Base-by-base conservation (phyloP, 805 yeast genomes). In the Maudiozyma bulderi region DNA sequence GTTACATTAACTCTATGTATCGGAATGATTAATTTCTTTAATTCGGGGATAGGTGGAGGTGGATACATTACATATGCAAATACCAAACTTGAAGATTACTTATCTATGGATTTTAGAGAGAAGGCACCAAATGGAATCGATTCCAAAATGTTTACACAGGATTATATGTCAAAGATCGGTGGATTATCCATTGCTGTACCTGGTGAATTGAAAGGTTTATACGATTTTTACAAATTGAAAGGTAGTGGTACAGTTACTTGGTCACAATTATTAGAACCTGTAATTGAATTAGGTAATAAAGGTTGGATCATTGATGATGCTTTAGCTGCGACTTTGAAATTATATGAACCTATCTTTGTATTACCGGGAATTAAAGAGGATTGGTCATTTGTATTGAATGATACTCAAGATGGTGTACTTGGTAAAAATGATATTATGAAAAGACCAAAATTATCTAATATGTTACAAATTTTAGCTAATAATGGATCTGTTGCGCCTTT, bases 11-110 rank as follows among this genome's bases (percentile, higher is more conserved):
- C 95, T 0, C 71, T 91, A 31, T 91, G 99, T 61, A 80, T 91
- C 33, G 98, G 98, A 2, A 74, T 86, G 47, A 68, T 87, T 26
- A 86, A 86, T 60, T 81, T 88, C 53, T 87, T 84, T 69, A 82
- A 83, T 50, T 82, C 95, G 1, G 96, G 97, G 0, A 82, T 91
- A 41, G 96, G 97, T 7, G 98, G 98, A 5, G 98, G 99, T 8
- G 87, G 85, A 0, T 88, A 78, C 57, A 83, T 85, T 42, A 75
- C 81, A 1, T 54, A 50, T 47, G 54, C 64, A 2, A 51, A 46
- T 29, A 39, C 40, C 13, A 50, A 40, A 26, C 48, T 61, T 41
- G 66, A 64, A 30, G 69, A 73, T 10, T 73, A 74, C 7, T 73
- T 83, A 3, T 73, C 82, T 31, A 78, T 90, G 40, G 95, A 91